Base-by-base conservation (phyloP, 805 yeast genomes). In the Priceomyces medius region DNA sequence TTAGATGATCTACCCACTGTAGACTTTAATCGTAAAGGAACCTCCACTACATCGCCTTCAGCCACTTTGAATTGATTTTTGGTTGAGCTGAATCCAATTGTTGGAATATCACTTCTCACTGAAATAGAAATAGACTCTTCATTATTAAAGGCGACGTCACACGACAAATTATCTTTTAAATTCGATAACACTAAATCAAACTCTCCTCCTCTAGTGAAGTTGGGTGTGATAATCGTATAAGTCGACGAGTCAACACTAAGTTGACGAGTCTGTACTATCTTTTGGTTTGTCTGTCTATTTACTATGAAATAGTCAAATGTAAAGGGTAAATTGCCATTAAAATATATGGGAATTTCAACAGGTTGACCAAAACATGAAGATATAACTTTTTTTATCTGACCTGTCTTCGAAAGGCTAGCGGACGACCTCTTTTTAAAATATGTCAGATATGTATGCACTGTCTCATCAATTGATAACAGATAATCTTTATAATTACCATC, bases 251-350 rank as follows among this genome's bases (percentile, higher is more conserved):
- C 40, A 23, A 29, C 12, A 6, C 43, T 50, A 5, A 74, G 58
- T 0, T 62, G 59, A 36, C 64, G 73, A 1, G 60, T 47, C 2
- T 44, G 37, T 7, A 55, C 38, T 10, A 59, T 45, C 18, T 53
- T 51, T 14, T 50, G 47, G 3, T 55, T 53, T 2, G 59, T 47
- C 10, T 42, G 36, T 5, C 65, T 61, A 40, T 83, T 83, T 14
- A 84, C 60, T 17, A 91, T 65, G 40, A 81, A 85, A 61, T 89
- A 90, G 17, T 69, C 71, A 40, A 93, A 69, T 2, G 76, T 66
- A 50, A 84, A 88, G 3, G 98, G 98, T 0, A 85, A 77, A 48
- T 81, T 81, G 10, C 99, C 99, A 37, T 77, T 80, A 17, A 93
- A 74, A 7, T 59, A 56, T 3, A 91, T 71, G 0, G 83, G 81